phyloP scores from a whole-genome alignment of 2,329 filamentous ascomycete species.

The Neonectria hederae region DNA sequence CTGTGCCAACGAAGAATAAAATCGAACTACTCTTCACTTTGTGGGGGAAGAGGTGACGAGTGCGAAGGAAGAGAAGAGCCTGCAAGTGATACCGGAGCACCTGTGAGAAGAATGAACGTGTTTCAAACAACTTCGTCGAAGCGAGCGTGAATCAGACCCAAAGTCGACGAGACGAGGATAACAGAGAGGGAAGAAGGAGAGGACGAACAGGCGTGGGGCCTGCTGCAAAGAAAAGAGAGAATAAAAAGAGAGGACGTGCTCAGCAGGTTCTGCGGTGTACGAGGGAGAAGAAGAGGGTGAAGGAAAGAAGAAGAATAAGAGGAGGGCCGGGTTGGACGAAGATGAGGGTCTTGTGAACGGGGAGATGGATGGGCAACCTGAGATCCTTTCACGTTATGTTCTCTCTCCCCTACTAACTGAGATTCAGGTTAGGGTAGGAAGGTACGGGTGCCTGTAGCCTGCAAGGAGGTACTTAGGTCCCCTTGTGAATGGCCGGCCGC shows the following conservation, averaged over 20 bases:
- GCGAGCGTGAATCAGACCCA: constrained; percentile 34
- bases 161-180: constrained; percentile 31
- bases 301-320: constrained; percentile 30
- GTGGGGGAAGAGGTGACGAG: constrained; percentile 21
- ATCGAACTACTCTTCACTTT: constrained; percentile 19
- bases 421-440: background rate
- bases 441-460: background rate
- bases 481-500: too few species aligned
- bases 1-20: constrained; percentile 37
- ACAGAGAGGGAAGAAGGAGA: constrained; percentile 40
- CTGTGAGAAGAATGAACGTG: constrained; percentile 43
- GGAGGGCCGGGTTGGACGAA: constrained; percentile 9
- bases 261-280: constrained; percentile 43
- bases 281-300: constrained; percentile 32
- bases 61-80: constrained; percentile 24
- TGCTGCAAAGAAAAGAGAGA: constrained; percentile 36
- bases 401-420: background rate
- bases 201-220: constrained; percentile 42
- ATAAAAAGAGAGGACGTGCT: constrained; percentile 49
- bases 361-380: constrained; percentile 5
- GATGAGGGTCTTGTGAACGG: constrained; percentile 6
- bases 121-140: constrained; percentile 33
- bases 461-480: too few species aligned
- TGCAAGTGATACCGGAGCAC: constrained; percentile 49
- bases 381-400: background rate